Evolutionary conservation across 495 filamentous ascomycete species (phyloP), one percentile per base, ranked within the genome.

Genomic region (Hypoxylon lienhwacheense): DNA sequence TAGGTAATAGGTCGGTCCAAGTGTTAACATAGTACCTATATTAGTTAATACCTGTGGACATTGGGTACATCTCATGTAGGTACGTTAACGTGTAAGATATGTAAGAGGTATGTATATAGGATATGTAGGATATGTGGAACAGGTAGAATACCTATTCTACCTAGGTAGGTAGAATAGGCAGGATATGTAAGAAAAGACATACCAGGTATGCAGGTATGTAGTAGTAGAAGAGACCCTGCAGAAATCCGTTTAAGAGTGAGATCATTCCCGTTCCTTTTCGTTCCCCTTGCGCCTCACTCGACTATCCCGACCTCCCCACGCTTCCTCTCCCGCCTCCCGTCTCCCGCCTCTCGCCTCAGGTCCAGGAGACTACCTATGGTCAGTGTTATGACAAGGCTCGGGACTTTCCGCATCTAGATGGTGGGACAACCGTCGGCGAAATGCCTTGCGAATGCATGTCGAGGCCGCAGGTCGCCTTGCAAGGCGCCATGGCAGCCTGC

Each of bases 191-290:
- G n/a, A n/a, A n/a, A n/a, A n/a, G n/a, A n/a, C n/a, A n/a, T n/a
- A n/a, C n/a, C n/a, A n/a, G n/a, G n/a, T n/a, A n/a, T n/a, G 10
- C 21, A 21, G 21, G 10, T 20, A 37, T 20, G 35, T 25, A 24
- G 21, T 14, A 43, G 22, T 43, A 26, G 40, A 25, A 24, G 14
- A 43, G 2, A 26, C 26, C 33, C 41, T 41, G 45, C 41, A 41
- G 26, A 48, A 45, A 21, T 43, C 25, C 26, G 36, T 37, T 42
- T 28, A 40, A 52, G 32, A 22, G 37, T 51, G 57, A 61, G 40
- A 51, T 61, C 57, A 55, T 55, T 50, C 46, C 40, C 24, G 26
- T 47, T 55, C 57, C 46, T 61, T 49, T 47, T 26, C 6, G 14
- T 51, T 11, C 21, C 24, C n/a, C 34, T 39, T 51, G 57, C 46